Conservation (phyloP, 345 rosid genomes). For the Euphorbia tirucalli region DNA sequence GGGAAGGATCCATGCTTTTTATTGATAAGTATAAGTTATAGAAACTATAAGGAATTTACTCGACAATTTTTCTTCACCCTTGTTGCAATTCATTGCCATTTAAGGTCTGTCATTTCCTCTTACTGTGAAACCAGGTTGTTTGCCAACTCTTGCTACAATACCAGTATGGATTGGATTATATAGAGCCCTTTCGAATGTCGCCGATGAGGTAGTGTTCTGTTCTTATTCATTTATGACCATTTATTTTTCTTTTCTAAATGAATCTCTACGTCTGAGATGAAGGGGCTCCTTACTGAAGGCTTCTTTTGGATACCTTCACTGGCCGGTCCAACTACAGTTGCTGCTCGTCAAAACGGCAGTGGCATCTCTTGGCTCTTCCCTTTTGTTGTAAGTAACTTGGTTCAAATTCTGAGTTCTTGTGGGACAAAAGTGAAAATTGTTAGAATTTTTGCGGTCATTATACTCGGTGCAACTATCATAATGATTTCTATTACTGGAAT, state of each 20-base stretch:
- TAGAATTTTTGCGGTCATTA: too few species aligned
- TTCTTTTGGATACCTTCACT: slow-evolving; percentile 99
- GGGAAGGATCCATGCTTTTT: background rate
- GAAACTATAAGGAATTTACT: background rate
- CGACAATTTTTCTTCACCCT: background rate
- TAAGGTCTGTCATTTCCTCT: background rate
- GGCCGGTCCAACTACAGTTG: slow-evolving; percentile 89
- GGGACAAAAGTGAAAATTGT: background rate
- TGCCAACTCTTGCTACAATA: slow-evolving; percentile 95
- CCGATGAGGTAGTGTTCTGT: slow-evolving; percentile 60
- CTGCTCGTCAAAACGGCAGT: slow-evolving; percentile 78
- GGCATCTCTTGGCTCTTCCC: slow-evolving; percentile 96
- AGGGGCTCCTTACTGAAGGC: slow-evolving; percentile 98
- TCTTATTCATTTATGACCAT: background rate
- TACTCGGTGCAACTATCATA: background rate
- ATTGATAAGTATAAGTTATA: background rate
- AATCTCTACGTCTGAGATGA: slow-evolving; percentile 19
- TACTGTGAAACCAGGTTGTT: slow-evolving; percentile 53
- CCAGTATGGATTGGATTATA: slow-evolving; percentile 98
- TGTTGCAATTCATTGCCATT: background rate
- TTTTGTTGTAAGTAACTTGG: slow-evolving; percentile 55
- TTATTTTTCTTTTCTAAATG: slow-evolving; percentile 17
- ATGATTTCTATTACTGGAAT: background rate
- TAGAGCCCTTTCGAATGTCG: slow-evolving; percentile 97
- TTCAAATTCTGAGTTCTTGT: slow-evolving; percentile 4